Conservation (phyloP, 2,329 filamentous ascomycete genomes). For the Tolypocladium sp. region DNA sequence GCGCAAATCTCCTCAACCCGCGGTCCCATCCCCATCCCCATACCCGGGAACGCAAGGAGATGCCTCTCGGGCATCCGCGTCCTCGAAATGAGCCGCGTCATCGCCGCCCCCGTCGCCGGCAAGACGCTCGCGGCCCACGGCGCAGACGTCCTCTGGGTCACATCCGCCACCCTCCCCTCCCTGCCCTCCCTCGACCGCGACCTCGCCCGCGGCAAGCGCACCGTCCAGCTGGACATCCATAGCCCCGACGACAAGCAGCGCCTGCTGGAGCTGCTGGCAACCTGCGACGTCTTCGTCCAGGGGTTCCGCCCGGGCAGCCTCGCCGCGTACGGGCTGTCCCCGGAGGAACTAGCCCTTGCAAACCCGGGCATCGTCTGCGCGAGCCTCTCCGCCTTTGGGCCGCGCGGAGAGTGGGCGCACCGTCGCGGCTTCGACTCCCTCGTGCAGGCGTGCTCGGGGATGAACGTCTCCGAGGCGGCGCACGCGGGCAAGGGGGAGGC, state of each 20-base stretch:
- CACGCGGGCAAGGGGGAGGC: background rate
- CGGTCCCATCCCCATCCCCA: background rate
- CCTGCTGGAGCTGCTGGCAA: background rate
- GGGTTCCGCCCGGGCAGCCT: background rate
- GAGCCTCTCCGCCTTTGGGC: background rate
- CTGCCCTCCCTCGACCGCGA: background rate
- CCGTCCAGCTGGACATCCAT: background rate
- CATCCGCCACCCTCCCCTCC: background rate
- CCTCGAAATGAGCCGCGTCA: background rate
- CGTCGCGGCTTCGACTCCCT: background rate
- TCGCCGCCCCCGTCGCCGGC: background rate
- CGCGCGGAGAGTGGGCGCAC: background rate
- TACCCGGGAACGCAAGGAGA: background rate
- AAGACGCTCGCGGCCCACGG: background rate
- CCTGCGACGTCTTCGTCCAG: background rate
- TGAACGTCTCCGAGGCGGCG: background rate
- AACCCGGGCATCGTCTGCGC: background rate
- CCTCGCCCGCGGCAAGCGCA: background rate
- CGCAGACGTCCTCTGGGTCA: background rate
- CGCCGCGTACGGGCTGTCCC: background rate
- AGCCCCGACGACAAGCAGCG: background rate
- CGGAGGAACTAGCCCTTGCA: background rate
- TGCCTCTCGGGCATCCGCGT: background rate
- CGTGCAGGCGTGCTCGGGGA: background rate
- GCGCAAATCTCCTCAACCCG: background rate